A percentile compares a stretch with the other conserved stretches of the same genome.
Conservation (phyloP, 306 rosid species). For the Ammopiptanthus mongolicus region DNA sequence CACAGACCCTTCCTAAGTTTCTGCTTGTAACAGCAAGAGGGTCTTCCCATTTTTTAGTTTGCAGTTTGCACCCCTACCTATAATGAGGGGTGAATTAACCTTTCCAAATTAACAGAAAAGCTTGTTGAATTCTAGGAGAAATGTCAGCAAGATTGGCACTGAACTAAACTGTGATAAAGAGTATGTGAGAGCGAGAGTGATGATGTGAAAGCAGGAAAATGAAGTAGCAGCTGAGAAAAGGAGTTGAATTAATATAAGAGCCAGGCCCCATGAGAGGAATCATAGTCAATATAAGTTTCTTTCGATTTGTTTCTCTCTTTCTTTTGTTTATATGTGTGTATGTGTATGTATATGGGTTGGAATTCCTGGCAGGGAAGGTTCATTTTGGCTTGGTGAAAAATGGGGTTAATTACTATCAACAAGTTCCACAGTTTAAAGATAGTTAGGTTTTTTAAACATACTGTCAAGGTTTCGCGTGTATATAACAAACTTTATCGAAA, state of each 20-base stretch:
- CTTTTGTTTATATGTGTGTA: background rate
- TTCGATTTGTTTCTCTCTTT: background rate
- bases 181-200: slow-evolving; percentile 31
- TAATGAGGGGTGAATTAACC: slow-evolving; percentile 14
- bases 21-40: slow-evolving; percentile 61
- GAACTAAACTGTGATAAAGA: slow-evolving; percentile 24
- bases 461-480: too few species aligned
- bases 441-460: too few species aligned
- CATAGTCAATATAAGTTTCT: slow-evolving; percentile 29
- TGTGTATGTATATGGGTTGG: background rate
- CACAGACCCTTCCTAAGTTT: slow-evolving; percentile 61
- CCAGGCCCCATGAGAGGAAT: slow-evolving; percentile 39
- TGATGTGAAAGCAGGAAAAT: slow-evolving; percentile 36
- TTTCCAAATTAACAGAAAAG: slow-evolving; percentile 15
- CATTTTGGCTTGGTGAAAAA: slow-evolving; percentile 17
- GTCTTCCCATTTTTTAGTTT: slow-evolving; percentile 47
- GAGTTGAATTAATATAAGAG: slow-evolving; percentile 44
- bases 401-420: too few species aligned
- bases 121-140: slow-evolving; percentile 25
- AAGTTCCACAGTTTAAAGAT: too few species aligned
- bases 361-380: slow-evolving; percentile 14
- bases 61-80: background rate
- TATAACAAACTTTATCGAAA: too few species aligned
- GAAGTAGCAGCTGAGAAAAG: slow-evolving; percentile 53
- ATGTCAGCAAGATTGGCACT: slow-evolving; percentile 33